Evolutionary conservation across 2,329 filamentous ascomycete species (phyloP), one percentile per base, ranked within the genome.

Genomic region (Diaporthe batatas): DNA sequence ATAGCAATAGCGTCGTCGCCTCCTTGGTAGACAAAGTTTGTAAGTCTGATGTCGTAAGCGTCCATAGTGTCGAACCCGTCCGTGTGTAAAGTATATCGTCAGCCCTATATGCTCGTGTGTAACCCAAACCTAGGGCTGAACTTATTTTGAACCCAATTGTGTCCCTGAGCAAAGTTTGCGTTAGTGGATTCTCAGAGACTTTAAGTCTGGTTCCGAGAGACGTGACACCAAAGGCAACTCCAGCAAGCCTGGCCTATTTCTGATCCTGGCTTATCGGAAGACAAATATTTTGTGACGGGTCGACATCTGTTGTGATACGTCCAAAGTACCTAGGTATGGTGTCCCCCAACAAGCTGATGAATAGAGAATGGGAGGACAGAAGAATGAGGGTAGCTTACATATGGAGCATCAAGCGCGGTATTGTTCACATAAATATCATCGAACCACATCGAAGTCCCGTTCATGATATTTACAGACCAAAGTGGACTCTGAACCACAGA

Each of bases 1-100:
- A 90, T 86, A 5, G 88, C 88, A 39, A 89, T 83, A 72, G 87
- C 90, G 77, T 89, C 87, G 75, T 90, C 87, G 55, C 88, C 87
- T 12, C 88, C 88, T 80, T 88, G 86, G 76, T 88, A 90, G 7
- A 82, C 79, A 68, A 89, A 84, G 72, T 88, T 87, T 5, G 80
- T 84, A 6, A 90, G 81, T 8, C 78, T 79, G 59, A 90, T 80
- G 73, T 89, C 87, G 11, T 80, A 76, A 1, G 82, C 83, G 75
- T 90, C 87, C 87, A 89, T 89, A 0, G 88, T 89, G 75, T 90
- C 83, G 74, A 89, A 89, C 3, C 87, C 88, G 77, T 89, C 87
- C 0, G 87, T 89, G 75, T 68, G 65, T 68, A 29, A 55, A 42
- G 34, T 18, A 25, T 21, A 29, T n/a, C 29, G 29, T 51, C 39